phyloP scores from a whole-genome alignment of 345 rosid genomes.

The Arabis alpina region DNA sequence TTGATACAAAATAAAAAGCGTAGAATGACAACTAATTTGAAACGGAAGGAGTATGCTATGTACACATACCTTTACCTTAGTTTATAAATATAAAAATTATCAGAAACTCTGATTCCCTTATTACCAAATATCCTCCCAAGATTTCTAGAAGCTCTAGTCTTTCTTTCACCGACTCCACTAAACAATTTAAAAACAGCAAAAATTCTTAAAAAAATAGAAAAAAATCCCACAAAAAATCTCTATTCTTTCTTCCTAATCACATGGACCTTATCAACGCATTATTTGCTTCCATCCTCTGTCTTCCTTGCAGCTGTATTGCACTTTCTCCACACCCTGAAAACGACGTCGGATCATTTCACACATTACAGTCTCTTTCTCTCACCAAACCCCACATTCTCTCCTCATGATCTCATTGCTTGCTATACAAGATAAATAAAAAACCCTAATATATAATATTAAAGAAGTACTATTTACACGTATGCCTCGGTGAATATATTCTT shows the following conservation, averaged over 20 bases:
- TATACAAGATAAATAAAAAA: conserved; percentile 25
- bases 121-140: conserved; percentile 26
- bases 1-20: no score
- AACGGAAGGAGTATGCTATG: no score
- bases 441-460: conserved; percentile 8
- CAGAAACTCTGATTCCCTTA: neutral
- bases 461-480: conserved; percentile 39
- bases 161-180: conserved; percentile 43
- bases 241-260: conserved; percentile 34
- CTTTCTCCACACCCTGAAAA: conserved; percentile 31
- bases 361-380: conserved; percentile 25
- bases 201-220: neutral
- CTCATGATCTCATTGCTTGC: conserved; percentile 21
- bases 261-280: conserved; percentile 43
- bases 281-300: conserved; percentile 22
- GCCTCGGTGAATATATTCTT: conserved; percentile 29
- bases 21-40: no score
- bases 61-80: conserved; percentile 23
- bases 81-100: neutral
- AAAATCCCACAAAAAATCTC: conserved; percentile 17
- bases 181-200: conserved; percentile 3
- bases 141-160: conserved; percentile 30
- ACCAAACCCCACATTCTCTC: conserved; percentile 27
- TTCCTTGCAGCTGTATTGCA: conserved; percentile 43
- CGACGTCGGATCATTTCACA: conserved; percentile 21